Evolutionary conservation across 2,329 filamentous ascomycete genomes (phyloP), one percentile per base, ranked within the genome.

Genomic region (Beauveria varroae): DNA sequence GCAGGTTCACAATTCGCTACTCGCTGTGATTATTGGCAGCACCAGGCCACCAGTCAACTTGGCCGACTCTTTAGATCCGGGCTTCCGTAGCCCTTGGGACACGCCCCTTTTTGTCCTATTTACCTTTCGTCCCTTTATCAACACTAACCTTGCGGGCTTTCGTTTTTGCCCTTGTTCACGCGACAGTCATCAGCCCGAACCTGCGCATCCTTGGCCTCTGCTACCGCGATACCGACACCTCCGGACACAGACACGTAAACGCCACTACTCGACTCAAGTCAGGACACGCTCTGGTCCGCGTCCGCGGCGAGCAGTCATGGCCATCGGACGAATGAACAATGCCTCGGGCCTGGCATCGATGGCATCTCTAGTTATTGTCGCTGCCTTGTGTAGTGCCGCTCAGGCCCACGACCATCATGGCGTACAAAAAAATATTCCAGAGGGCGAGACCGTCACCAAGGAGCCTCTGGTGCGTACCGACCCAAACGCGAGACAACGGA

Each of bases 401-500:
- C 58, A 64, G n/a, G 74, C 72, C 54, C 82, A 85, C 73, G 80
- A 82, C 47, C 79, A 82, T 70, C 75, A 77, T 65, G 69, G 74
- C 65, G 74, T 75, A 55, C 75, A 75, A 57, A 76, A 82, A 51
- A 8, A 26, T 12, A 87, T 95, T 64, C 83, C 85, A 18, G 86
- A 90, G 66, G 90, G 89, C 68, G 76, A 86, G 66, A 80, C 83
- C 34, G 78, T 90, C 68, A 90, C 89, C n/a, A 69, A 74, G 51
- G 90, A 93, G 40, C 90, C 90, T 1, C 82, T 93, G 68, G 88
- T 90, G 79, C 63, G 86, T 74, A 26, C 43, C 57, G 22, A 22
- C 30, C 20, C 20, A n/a, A n/a, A 28, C 41, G 20, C 34, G 8
- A 12, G 18, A 22, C 41, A n/a, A 24, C 51, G 26, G 24, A 10